Evolutionary conservation across 495 filamentous ascomycete species (phyloP).

Genomic region (Pseudoneurospora amorphoporcata): DNA sequence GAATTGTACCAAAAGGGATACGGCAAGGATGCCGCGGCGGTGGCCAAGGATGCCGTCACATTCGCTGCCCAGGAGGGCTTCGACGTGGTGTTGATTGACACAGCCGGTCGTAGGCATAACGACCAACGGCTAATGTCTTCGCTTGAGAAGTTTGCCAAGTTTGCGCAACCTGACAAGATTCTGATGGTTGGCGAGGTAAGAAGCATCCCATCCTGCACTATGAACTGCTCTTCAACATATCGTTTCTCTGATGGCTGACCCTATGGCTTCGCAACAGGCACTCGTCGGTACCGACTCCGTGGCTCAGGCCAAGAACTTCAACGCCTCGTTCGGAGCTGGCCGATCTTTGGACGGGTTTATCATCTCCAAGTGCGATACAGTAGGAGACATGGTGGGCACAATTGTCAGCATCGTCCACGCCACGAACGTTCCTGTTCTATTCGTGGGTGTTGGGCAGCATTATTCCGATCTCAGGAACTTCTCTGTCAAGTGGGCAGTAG

Average conservation of each 20-base stretch:
- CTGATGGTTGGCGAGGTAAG: conserved; percentile 90
- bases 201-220: not conserved
- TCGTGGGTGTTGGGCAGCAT: conserved; percentile 91
- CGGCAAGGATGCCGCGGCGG: conserved; percentile 90
- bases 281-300: conserved; percentile 92
- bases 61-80: conserved; percentile 65
- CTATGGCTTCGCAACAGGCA: conserved; percentile 36
- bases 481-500: conserved; percentile 84
- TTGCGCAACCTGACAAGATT: conserved; percentile 93
- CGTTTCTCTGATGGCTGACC: conserved; percentile 8
- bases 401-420: conserved; percentile 97
- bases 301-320: conserved; percentile 91
- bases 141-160: conserved; percentile 92
- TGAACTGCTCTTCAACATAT: not conserved
- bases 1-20: conserved; percentile 96
- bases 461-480: conserved; percentile 91
- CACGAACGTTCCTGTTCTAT: conserved; percentile 88
- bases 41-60: conserved; percentile 84
- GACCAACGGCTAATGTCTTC: conserved; percentile 90
- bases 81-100: conserved; percentile 95
- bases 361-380: conserved; percentile 96
- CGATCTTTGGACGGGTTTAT: conserved; percentile 88
- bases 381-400: conserved; percentile 96
- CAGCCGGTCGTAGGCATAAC: conserved; percentile 89
- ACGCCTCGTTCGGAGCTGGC: conserved; percentile 74